Evolutionary conservation across 1,284 basidiomycete genomes (phyloP).

Genomic region (Exobasidium rhododendri): DNA sequence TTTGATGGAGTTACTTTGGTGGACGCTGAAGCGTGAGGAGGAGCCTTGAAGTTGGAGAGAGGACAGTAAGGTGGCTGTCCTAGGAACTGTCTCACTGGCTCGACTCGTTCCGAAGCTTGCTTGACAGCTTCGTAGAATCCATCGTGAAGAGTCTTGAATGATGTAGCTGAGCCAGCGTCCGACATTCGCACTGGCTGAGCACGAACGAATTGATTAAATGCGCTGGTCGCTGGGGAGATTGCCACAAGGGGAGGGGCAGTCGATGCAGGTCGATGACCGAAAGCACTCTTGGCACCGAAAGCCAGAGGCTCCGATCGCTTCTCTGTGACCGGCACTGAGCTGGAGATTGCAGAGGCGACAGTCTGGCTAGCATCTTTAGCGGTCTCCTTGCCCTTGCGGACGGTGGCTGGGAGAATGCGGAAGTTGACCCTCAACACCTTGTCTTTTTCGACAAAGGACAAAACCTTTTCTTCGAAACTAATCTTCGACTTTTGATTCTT

Average conservation of each 20-base stretch:
- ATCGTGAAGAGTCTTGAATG: background rate
- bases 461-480: background rate
- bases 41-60: no score
- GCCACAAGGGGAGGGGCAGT: background rate
- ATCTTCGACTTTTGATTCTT: background rate
- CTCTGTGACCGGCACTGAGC: background rate
- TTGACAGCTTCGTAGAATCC: constrained; percentile 4
- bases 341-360: background rate
- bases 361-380: background rate
- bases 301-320: background rate
- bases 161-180: background rate
- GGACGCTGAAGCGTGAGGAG: background rate
- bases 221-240: background rate
- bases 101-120: background rate
- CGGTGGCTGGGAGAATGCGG: background rate
- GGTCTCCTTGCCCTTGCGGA: background rate
- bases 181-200: background rate
- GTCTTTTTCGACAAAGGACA: background rate
- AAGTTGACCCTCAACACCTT: background rate
- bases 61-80: background rate
- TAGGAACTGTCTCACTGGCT: no score
- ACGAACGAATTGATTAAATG: background rate
- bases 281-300: background rate
- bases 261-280: background rate
- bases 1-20: background rate